Conservation (phyloP, 176 grass and related monocot species). For the Urochloa ruziziensis region DNA sequence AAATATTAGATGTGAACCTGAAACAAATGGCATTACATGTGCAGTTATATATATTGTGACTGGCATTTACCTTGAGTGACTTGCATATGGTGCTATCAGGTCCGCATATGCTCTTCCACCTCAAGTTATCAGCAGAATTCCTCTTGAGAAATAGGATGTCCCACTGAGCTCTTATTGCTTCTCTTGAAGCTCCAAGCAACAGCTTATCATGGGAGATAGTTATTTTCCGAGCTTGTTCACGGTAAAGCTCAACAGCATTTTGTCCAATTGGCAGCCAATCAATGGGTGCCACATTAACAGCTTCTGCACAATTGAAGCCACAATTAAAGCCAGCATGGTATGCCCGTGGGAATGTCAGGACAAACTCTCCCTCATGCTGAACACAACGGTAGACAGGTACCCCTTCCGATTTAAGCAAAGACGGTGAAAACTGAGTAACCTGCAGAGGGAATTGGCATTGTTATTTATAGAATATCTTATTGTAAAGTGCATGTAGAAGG, state of each 20-base stretch:
- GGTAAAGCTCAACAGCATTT: slow-evolving; percentile 83
- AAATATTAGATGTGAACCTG: slow-evolving; percentile 32
- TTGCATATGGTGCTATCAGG: slow-evolving; percentile 64
- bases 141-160: slow-evolving; percentile 64
- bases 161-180: slow-evolving; percentile 91
- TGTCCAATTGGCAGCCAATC: slow-evolving; percentile 97
- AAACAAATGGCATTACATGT: not conserved
- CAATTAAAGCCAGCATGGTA: slow-evolving; percentile 97
- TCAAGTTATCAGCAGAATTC: slow-evolving; percentile 58
- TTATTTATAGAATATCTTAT: slow-evolving; percentile 4
- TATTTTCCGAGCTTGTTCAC: slow-evolving; percentile 71
- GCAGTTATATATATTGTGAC: not conserved
- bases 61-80: slow-evolving; percentile 70
- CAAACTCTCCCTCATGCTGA: slow-evolving; percentile 80
- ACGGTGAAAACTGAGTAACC: slow-evolving; percentile 97
- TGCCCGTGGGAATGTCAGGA: slow-evolving; percentile 85
- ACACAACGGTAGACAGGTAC: slow-evolving; percentile 82
- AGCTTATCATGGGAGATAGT: slow-evolving; percentile 95
- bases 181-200: slow-evolving; percentile 74
- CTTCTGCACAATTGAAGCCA: slow-evolving; percentile 98
- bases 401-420: slow-evolving; percentile 79
- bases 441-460: slow-evolving; percentile 31
- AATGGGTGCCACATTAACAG: slow-evolving; percentile 93
- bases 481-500: not conserved
- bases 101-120: slow-evolving; percentile 71